Percentiles rank a stretch among this genome's conserved stretches.
phyloP scores from a whole-genome alignment of 441 rosid genomes.

The Brassica hybrid region DNA sequence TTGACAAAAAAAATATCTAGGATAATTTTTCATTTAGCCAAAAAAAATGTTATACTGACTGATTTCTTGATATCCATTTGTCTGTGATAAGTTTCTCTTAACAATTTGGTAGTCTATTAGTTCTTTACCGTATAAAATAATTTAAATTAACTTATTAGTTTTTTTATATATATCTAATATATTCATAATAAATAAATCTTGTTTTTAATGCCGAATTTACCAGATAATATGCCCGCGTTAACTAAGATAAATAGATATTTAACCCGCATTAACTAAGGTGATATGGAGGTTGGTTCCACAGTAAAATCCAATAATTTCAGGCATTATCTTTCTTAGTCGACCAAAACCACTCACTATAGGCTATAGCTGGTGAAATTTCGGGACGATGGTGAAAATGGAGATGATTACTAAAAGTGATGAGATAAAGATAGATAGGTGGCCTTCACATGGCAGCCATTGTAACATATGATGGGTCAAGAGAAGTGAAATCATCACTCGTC shows the following conservation, averaged over 20 bases:
- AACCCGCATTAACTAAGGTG: conserved; percentile 10
- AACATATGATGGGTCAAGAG: conserved; percentile 52
- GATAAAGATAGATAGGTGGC: conserved; percentile 31
- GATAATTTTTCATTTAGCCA: neutral
- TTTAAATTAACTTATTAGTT: neutral
- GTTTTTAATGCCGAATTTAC: neutral
- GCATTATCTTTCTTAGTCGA: conserved; percentile 31
- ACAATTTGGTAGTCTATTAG: neutral
- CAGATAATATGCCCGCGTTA: conserved; percentile 2
- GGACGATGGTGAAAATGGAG: conserved; percentile 24
- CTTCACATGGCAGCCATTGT: conserved; percentile 57
- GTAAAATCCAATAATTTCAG: conserved; percentile 32
- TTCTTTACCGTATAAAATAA: neutral
- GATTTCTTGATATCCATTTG: neutral
- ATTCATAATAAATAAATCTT: neutral
- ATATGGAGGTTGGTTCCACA: conserved; percentile 29
- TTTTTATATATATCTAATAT: neutral
- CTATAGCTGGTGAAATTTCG: conserved; percentile 25
- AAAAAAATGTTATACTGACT: neutral
- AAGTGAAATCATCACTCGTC: conserved; percentile 47
- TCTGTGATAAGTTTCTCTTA: neutral
- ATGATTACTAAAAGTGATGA: conserved; percentile 26
- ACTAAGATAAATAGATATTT: conserved; percentile 7
- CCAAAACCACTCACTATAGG: conserved; percentile 1
- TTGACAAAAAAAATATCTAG: too few species aligned